These are phyloP conservation scores for Tetrapisispora namnaoensis DNA, from an alignment of 805 yeast genomes.

Conservation along the genomic window DNA sequence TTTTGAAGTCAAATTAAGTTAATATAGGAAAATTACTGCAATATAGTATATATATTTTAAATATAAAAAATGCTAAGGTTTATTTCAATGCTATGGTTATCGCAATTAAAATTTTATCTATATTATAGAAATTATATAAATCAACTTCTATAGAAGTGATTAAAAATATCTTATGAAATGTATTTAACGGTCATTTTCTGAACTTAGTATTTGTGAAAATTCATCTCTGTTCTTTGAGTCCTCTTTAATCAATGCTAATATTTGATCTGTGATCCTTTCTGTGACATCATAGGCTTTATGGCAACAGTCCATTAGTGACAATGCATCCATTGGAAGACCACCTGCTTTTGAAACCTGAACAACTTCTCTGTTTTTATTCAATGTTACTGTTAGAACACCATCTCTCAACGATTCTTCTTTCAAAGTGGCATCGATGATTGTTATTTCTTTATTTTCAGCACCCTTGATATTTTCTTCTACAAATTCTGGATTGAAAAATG, in stretches of 20 bases:
- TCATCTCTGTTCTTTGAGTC: slow-evolving; percentile 44
- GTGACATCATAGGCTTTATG: slow-evolving; percentile 57
- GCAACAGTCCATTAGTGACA: slow-evolving; percentile 56
- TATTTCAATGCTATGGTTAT: no score
- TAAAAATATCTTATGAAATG: neutral
- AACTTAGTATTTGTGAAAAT: slow-evolving; percentile 23
- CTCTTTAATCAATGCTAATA: slow-evolving; percentile 43
- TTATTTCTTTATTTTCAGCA: slow-evolving; percentile 46
- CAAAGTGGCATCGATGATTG: slow-evolving; percentile 64
- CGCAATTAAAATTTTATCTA: no score
- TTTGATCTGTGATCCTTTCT: slow-evolving; percentile 51
- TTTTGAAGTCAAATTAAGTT: no score
- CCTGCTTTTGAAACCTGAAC: slow-evolving; percentile 89
- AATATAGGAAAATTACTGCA: no score
- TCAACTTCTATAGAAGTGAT: neutral
- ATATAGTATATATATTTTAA: no score
- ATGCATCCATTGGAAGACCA: slow-evolving; percentile 73
- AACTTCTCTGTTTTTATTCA: slow-evolving; percentile 82
- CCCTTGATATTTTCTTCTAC: slow-evolving; percentile 66
- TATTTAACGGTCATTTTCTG: slow-evolving; percentile 26
- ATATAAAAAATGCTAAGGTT: no score
- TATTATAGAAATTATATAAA: no score
- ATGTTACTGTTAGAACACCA: slow-evolving; percentile 74
- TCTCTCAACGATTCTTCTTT: slow-evolving; percentile 69
- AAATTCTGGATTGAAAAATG: slow-evolving; percentile 64